Base-by-base conservation (phyloP, 768 basidiomycete genomes). In the Imleria badia region DNA sequence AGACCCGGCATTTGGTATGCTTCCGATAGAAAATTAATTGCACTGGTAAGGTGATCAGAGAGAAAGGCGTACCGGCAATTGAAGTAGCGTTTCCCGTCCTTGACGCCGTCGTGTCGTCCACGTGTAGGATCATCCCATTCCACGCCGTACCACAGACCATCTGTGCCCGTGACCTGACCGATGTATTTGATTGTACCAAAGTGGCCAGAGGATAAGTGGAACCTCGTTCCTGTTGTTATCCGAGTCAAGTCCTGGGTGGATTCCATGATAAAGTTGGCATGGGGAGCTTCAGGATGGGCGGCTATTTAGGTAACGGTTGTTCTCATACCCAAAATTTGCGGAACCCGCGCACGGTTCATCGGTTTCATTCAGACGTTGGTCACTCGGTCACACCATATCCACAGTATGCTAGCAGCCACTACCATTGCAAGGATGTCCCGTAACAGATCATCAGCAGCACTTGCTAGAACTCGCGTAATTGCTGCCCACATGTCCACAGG, bases 51-150 rank as follows among this genome's bases (percentile, higher is more conserved):
- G 35, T 54, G 39, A 60, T 47, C 46, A 46, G 55, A 43, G 51
- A 49, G 55, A 44, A 36, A 42, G 41, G 46, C 70, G 75, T 72
- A 93, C 91, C 80, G 75, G 74, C 89, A 91, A 42, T 73, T 65
- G 69, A 98, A 98, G 71, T 96, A 94, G 38, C 76, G 78, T 58
- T 77, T 81, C 44, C 84, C 87, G 59, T 91, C 84, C 66, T 92
- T 90, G 59, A 77, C 67, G 7, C 96, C 96, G 61, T 89, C 83
- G 68, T 98, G 94, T 69, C 89, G 95, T 26, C 96, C 96, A 52
- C 94, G 82, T 9, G 68, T 55, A 19, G 85, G 80, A 63, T 93
- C 86, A 66, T 98, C 96, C 91, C 95, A 98, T 73, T 98, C 96
- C 44, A 98, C 81, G n/a, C 96, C 96, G n/a, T 94, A 78, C 95